These are phyloP conservation scores for Maudiozyma bulderi DNA, from an alignment of 805 yeast species.

Conservation along the genomic window DNA sequence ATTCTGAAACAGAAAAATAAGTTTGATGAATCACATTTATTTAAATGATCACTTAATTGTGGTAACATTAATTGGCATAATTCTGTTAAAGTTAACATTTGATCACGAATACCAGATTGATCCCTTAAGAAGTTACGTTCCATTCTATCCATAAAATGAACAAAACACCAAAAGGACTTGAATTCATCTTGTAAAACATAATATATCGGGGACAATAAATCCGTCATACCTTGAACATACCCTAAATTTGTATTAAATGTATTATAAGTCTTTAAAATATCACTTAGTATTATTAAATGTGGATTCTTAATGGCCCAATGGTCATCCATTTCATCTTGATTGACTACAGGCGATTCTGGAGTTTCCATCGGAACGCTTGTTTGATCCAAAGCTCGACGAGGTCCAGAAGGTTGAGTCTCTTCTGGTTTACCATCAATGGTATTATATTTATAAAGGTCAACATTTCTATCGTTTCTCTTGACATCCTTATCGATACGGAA, in stretches of 20 bases:
- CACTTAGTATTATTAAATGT: slow-evolving; percentile 61
- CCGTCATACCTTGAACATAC: slow-evolving; percentile 97
- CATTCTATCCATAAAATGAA: slow-evolving; percentile 85
- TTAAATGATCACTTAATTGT: slow-evolving; percentile 68
- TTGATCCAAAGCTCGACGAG: background rate
- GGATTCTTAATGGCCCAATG: slow-evolving; percentile 62
- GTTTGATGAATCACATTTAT: slow-evolving; percentile 79
- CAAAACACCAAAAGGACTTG: slow-evolving; percentile 81
- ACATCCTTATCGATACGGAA: slow-evolving; percentile 89
- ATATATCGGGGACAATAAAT: slow-evolving; percentile 78
- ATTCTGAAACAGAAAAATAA: slow-evolving; percentile 90
- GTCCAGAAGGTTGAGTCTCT: slow-evolving; percentile 8
- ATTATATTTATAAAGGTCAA: slow-evolving; percentile 47
- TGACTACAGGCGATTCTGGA: slow-evolving; percentile 11
- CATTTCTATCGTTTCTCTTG: slow-evolving; percentile 76
- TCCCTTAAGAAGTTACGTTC: slow-evolving; percentile 87
- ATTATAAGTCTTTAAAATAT: slow-evolving; percentile 77
- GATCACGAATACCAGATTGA: slow-evolving; percentile 87
- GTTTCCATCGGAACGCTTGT: background rate
- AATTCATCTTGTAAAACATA: slow-evolving; percentile 58
- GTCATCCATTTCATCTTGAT: slow-evolving; percentile 26
- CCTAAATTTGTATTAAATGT: slow-evolving; percentile 78
- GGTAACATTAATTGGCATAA: slow-evolving; percentile 89
- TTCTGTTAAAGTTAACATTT: slow-evolving; percentile 74
- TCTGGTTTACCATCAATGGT: slow-evolving; percentile 34